Evolutionary conservation across 805 yeast genomes (phyloP).

Genomic region (Saturnispora mendoncae): DNA sequence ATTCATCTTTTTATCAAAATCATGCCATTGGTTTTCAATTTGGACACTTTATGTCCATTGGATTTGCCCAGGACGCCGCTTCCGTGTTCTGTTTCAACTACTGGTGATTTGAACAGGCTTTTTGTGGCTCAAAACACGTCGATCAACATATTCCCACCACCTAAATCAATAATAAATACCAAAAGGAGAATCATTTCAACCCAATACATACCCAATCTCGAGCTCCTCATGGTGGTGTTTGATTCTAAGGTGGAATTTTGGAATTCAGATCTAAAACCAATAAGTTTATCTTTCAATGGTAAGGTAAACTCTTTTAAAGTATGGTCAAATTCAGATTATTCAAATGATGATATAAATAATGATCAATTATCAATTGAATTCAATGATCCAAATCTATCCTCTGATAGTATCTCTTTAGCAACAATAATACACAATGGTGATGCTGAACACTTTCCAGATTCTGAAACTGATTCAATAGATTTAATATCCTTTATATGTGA

Average conservation of each 20-base stretch:
- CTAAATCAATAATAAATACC: not conserved
- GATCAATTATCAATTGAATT: not conserved
- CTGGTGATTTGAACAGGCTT: not conserved
- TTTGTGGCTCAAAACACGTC: not conserved
- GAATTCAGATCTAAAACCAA: slow-evolving; percentile 1
- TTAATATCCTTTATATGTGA: slow-evolving; percentile 6
- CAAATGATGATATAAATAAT: not conserved
- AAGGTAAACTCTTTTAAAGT: not conserved
- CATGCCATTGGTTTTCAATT: not conserved
- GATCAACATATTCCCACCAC: not conserved
- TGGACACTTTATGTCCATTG: not conserved
- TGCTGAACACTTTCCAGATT: not conserved
- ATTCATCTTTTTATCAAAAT: not conserved
- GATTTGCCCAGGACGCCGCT: not conserved
- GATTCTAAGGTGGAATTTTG: slow-evolving; percentile 6
- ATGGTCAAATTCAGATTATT: not conserved
- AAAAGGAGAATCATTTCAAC: not conserved
- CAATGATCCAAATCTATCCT: slow-evolving; percentile 12
- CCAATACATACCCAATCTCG: slow-evolving; percentile 1
- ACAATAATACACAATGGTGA: slow-evolving; percentile 15
- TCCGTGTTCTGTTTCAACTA: not conserved
- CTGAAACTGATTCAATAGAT: not conserved
- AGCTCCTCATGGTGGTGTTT: slow-evolving; percentile 4
- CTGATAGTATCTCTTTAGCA: slow-evolving; percentile 28
- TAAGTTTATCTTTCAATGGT: not conserved